Base-by-base conservation (phyloP, 495 filamentous ascomycete species). In the Collariella sp. region DNA sequence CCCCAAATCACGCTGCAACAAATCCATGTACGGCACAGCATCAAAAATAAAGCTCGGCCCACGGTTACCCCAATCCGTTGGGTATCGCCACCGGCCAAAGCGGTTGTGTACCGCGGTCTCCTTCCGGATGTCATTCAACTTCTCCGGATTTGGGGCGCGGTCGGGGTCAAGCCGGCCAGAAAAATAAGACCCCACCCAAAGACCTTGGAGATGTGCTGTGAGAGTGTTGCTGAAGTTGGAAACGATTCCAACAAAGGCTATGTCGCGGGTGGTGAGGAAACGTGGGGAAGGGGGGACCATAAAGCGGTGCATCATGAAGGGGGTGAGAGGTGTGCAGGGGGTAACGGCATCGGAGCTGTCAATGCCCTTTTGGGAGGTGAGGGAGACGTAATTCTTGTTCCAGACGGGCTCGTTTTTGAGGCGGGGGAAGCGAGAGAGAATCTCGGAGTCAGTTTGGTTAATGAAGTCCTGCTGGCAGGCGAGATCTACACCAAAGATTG, bases 21-120 rank as follows among this genome's bases (percentile, higher is more conserved):
- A 56, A 66, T 89, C 87, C 4, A 88, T 62, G 62, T 88, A 91
- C 9, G 86, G 82, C 18, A 90, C 59, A 1, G 74, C 76, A 64
- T 90, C 86, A 56, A 87, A 88, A 40, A 84, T 81, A 43, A 86
- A 78, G 61, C 84, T 83, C 1, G 83, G 82, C 55, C 76, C 78
- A 41, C 76, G 72, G 33, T 66, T 68, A 2, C 83, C 84, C 53
- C 75, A 80, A 9, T 84, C 84, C 3, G 69, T 73, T 0, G 81
- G 82, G 55, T 81, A 84, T 6, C 85, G 71, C 77, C 80, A 84
- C 52, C 76, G 75, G 0, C 84, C 80, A 59, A 83, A 88, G 19
- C 84, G 79, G 35, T 76, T 78, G 60, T 82, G 74, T 50, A 89
- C 66, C 16, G 78, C 71, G 0, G 82, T 82, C 57, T 85, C 78